Evolutionary conservation across 2,329 filamentous ascomycete genomes (phyloP), one percentile per base, ranked within the genome.

Genomic region (Exophiala xenobiotica): DNA sequence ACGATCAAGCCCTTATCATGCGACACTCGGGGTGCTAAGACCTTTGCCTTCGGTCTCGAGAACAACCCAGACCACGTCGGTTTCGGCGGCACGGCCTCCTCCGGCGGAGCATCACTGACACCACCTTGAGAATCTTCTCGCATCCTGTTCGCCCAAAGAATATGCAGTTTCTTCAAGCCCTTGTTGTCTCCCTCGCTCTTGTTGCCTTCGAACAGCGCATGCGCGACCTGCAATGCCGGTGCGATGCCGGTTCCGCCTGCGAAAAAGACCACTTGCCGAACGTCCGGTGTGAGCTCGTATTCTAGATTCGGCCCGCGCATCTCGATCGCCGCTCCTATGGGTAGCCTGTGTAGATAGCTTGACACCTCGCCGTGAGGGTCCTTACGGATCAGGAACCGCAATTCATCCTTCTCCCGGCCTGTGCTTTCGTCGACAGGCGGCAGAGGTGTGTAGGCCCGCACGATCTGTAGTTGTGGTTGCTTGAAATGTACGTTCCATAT

Each of bases 191-290:
- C 43, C 57, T 16, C 67, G 60, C 53, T 76, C 69, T 3, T 83
- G 37, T 41, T 18, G 5, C 52, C 53, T 40, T 55, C 51, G 70
- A 63, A 58, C 8, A 92, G 69, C 0, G 81, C 80, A 54, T 83
- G 73, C 1, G 85, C 88, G 33, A 87, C 81, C 70, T 97, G 92
- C 68, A 97, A 71, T 6, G 91, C 93, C 0, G 92, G 89, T 12
- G 90, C 90, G 61, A 99, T 87, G 1, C 93, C 92, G 0, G 93
- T 99, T 0, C 93, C 93, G 1, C 91, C 93, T 1, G 91, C 93
- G 18, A 97, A 73, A 64, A 97, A 96, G 1, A 96, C 74, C 2
- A 96, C 76, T 53, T 79, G 74, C 43, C 72, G 68, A 20, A 80
- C 75, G 49, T 78, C 68, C 4, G 62, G 78, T 67, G 81, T 78